These are phyloP conservation scores for Dichotomopilus funicola DNA, from an alignment of 2,329 filamentous ascomycete genomes.

Conservation along the genomic window DNA sequence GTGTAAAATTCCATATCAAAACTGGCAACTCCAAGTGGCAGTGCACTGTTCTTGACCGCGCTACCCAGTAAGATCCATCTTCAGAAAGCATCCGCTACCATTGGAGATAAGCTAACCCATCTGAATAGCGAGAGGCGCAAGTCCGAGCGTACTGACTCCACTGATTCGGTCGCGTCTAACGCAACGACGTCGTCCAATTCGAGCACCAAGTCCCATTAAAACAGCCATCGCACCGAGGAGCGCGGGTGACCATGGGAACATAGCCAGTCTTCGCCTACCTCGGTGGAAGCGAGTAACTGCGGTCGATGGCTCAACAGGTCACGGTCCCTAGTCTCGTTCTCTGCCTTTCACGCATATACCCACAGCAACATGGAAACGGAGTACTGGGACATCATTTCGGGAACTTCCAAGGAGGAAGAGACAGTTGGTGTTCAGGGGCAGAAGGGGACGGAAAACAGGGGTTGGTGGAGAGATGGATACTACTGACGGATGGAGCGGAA, in stretches of 20 bases:
- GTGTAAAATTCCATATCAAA: slow-evolving; percentile 42
- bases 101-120: slow-evolving; percentile 7
- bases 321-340: not conserved
- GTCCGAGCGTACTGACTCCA: slow-evolving; percentile 17
- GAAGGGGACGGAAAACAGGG: too few species aligned
- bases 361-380: not conserved
- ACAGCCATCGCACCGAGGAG: not conserved
- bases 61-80: slow-evolving; percentile 34
- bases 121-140: slow-evolving; percentile 22
- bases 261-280: too few species aligned
- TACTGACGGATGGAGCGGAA: slow-evolving; percentile 4
- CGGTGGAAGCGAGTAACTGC: too few species aligned
- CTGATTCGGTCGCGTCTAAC: slow-evolving; percentile 13
- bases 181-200: slow-evolving; percentile 10
- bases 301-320: too few species aligned
- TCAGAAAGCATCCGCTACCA: not conserved
- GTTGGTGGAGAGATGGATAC: too few species aligned
- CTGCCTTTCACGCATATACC: slow-evolving; percentile 8
- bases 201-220: slow-evolving; percentile 17
- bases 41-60: slow-evolving; percentile 40
- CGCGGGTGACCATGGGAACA: too few species aligned
- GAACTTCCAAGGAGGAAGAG: not conserved
- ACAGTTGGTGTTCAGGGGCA: too few species aligned
- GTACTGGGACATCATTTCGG: slow-evolving; percentile 4
- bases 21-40: slow-evolving; percentile 34